Evolutionary conservation across 768 basidiomycete genomes (phyloP).

Genomic region (Leucogyrophana mollusca): DNA sequence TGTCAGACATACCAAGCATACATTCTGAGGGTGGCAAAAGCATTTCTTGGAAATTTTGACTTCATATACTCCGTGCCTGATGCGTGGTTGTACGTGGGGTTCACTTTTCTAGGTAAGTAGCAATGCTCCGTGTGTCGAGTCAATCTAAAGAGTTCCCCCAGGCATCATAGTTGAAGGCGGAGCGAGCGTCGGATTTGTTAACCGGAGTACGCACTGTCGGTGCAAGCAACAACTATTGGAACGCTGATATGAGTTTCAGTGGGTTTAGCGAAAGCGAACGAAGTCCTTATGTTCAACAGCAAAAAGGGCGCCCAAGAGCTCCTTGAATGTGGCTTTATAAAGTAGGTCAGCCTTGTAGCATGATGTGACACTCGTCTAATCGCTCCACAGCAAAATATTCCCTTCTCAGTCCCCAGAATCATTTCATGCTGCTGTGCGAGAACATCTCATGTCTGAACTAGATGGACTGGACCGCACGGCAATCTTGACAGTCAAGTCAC

Average conservation of each 20-base stretch:
- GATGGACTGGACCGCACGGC: constrained; percentile 57
- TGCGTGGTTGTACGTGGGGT: constrained; percentile 64
- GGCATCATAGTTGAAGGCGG: constrained; percentile 70
- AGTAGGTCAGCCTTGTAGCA: constrained; percentile 36
- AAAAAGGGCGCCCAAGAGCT: constrained; percentile 62
- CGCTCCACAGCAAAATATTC: constrained; percentile 56
- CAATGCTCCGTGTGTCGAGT: background rate
- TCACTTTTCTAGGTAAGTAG: constrained; percentile 56
- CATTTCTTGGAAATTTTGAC: constrained; percentile 71
- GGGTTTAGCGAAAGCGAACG: constrained; percentile 69
- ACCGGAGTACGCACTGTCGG: constrained; percentile 46
- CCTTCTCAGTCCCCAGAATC: constrained; percentile 47
- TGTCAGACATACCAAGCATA: too few relatives aligned
- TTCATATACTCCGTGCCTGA: constrained; percentile 67
- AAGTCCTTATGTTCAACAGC: constrained; percentile 69
- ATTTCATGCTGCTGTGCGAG: constrained; percentile 55
- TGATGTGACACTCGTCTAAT: too few relatives aligned
- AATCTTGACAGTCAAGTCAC: constrained; percentile 48
- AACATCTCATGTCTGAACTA: constrained; percentile 51
- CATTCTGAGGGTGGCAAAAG: constrained; percentile 26
- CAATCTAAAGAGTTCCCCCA: constrained; percentile 21
- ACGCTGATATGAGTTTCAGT: constrained; percentile 36
- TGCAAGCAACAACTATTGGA: too few relatives aligned
- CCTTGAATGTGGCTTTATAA: constrained; percentile 59
- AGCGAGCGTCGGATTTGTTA: constrained; percentile 66